A percentile compares a stretch with the other conserved stretches of the same genome.
Evolutionary conservation across 176 grass and related monocot species (phyloP).

Genomic region (Pontederia crassipes): DNA sequence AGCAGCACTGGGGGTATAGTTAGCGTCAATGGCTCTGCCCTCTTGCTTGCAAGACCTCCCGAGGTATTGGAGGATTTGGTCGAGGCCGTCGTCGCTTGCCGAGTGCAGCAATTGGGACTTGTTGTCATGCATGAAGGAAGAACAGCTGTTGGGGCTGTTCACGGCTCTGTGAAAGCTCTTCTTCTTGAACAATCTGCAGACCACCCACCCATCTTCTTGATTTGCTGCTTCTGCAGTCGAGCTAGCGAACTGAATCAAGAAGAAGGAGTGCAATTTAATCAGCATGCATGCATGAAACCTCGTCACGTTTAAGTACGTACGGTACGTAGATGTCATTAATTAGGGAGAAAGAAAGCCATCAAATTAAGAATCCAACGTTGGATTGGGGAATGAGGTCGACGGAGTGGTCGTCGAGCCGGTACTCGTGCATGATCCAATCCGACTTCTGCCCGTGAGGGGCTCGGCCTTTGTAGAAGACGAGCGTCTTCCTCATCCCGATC

Average conservation of each 20-base stretch:
- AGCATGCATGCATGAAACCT: background rate
- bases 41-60: conserved; percentile 3
- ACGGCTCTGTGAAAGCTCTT: conserved; percentile 42
- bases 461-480: conserved; percentile 85
- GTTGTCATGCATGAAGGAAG: conserved; percentile 19
- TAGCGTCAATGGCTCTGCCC: background rate
- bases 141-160: conserved; percentile 35
- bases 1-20: background rate
- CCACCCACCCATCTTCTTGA: conserved; percentile 84
- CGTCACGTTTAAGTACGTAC: no score
- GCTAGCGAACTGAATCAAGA: conserved; percentile 20
- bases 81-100: conserved; percentile 49
- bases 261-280: no score
- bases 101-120: conserved; percentile 36
- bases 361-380: conserved; percentile 25
- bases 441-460: conserved; percentile 78
- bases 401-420: conserved; percentile 51
- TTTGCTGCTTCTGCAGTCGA: conserved; percentile 31
- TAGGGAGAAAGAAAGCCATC: no score
- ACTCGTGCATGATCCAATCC: conserved; percentile 97
- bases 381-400: conserved; percentile 8
- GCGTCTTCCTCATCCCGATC: conserved; percentile 89
- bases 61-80: conserved; percentile 11
- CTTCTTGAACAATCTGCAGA: conserved; percentile 94
- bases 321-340: no score